Percentiles rank a stretch among this genome's conserved stretches.
Evolutionary conservation across 2,329 filamentous ascomycete species (phyloP).

Genomic region (Colletotrichum sp.): DNA sequence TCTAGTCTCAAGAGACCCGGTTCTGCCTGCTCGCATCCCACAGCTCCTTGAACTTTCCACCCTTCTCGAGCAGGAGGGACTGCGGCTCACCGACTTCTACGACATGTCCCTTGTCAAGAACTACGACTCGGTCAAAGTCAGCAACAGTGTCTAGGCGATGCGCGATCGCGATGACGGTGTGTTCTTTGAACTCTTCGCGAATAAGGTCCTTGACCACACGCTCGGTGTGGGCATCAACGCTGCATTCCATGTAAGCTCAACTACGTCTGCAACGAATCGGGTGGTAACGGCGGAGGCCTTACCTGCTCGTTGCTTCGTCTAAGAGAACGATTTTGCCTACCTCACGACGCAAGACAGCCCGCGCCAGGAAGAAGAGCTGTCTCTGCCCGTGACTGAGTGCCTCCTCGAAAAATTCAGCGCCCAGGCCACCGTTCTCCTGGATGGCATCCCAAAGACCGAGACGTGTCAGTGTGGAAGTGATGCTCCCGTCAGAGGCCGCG

Average conservation of each 20-base stretch:
- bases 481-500: slow-evolving; percentile 35
- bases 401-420: slow-evolving; percentile 29
- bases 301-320: slow-evolving; percentile 42
- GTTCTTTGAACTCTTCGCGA: slow-evolving; percentile 34
- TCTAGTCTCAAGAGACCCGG: background rate
- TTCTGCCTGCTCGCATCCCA: slow-evolving; percentile 6
- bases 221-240: slow-evolving; percentile 38
- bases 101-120: slow-evolving; percentile 20
- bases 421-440: slow-evolving; percentile 4
- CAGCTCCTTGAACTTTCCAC: slow-evolving; percentile 6
- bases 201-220: slow-evolving; percentile 36
- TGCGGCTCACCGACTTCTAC: slow-evolving; percentile 14
- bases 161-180: slow-evolving; percentile 58
- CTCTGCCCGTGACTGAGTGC: slow-evolving; percentile 36
- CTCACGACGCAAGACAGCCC: slow-evolving; percentile 35
- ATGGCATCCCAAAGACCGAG: slow-evolving; percentile 30
- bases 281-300: slow-evolving; percentile 20
- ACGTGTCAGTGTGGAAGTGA: background rate
- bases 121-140: slow-evolving; percentile 30
- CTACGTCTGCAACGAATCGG: background rate
- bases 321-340: slow-evolving; percentile 45
- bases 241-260: slow-evolving; percentile 4
- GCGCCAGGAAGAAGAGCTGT: slow-evolving; percentile 36
- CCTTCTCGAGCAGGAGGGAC: background rate
- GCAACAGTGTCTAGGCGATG: slow-evolving; percentile 50